phyloP scores from a whole-genome alignment of 2,329 filamentous ascomycete species.

The Trichophyton simii region DNA sequence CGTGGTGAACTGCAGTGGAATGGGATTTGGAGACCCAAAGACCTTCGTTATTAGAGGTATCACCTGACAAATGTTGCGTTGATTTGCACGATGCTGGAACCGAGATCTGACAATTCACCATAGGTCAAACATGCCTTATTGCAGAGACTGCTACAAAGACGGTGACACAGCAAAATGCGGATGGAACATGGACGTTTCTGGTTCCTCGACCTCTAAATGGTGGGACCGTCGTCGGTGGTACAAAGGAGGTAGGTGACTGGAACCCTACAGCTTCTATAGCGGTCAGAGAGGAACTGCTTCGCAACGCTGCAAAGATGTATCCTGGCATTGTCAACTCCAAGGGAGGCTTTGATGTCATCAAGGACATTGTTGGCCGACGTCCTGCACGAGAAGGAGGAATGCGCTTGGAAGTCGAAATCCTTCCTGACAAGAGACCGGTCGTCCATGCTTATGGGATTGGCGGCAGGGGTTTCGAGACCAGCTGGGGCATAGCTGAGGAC shows the following conservation, averaged over 20 bases:
- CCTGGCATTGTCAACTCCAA: constrained; percentile 27
- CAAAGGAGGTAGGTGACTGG: constrained; percentile 50
- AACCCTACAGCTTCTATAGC: constrained; percentile 37
- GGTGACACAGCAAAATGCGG: constrained; percentile 49
- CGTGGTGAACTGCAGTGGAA: constrained; percentile 36
- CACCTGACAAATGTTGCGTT: not conserved
- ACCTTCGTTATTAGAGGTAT: constrained; percentile 34
- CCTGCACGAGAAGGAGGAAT: constrained; percentile 37
- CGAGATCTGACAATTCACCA: not conserved
- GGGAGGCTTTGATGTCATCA: constrained; percentile 31
- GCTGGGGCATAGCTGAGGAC: constrained; percentile 46
- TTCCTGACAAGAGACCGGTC: constrained; percentile 19
- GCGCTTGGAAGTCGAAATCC: constrained; percentile 41
- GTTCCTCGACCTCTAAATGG: constrained; percentile 50
- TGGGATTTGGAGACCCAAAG: constrained; percentile 32
- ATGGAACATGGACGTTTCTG: constrained; percentile 51
- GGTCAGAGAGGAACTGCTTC: constrained; percentile 38
- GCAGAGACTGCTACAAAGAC: constrained; percentile 33
- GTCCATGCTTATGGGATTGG: constrained; percentile 50
- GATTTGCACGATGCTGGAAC: not conserved
- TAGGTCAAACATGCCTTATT: constrained; percentile 38
- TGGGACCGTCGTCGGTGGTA: constrained; percentile 54
- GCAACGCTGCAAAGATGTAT: constrained; percentile 30
- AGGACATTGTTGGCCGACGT: constrained; percentile 36
- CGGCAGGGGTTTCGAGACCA: constrained; percentile 50